Evolutionary conservation across 176 grass and related monocot genomes (phyloP).

Genomic region (Oryza glaberrima): DNA sequence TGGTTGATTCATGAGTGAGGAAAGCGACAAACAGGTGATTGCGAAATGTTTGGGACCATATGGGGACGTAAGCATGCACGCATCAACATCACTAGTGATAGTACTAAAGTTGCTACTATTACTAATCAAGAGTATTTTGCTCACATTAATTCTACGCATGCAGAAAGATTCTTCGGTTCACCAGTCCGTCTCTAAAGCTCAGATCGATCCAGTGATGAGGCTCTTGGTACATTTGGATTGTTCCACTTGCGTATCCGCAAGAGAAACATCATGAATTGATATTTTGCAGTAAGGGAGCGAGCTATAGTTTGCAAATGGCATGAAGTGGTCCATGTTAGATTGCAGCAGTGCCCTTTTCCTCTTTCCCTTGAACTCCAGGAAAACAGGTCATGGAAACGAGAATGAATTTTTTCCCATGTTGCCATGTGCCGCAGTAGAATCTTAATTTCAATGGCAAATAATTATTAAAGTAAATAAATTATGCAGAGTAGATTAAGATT

Average conservation of each 20-base stretch:
- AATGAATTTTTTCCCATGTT: neutral
- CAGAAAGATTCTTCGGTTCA: neutral
- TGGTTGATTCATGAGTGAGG: neutral
- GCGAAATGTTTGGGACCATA: conserved; percentile 4
- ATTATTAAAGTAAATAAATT: neutral
- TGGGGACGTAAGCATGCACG: neutral
- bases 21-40: neutral
- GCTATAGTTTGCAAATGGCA: neutral
- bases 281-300: neutral
- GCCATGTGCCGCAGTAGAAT: neutral
- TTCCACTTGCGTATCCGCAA: too few relatives aligned
- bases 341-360: neutral
- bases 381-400: neutral
- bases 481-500: neutral
- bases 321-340: neutral
- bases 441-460: neutral
- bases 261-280: neutral
- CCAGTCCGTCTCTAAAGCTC: neutral
- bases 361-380: neutral
- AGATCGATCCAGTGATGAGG: neutral
- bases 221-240: too few relatives aligned
- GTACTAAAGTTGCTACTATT: neutral
- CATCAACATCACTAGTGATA: neutral
- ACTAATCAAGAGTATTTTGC: neutral
- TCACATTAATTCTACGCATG: neutral